A percentile compares a stretch with the other conserved stretches of the same genome.
Conservation (phyloP, 2,329 filamentous ascomycete species). For the Nigrospora oryzae region DNA sequence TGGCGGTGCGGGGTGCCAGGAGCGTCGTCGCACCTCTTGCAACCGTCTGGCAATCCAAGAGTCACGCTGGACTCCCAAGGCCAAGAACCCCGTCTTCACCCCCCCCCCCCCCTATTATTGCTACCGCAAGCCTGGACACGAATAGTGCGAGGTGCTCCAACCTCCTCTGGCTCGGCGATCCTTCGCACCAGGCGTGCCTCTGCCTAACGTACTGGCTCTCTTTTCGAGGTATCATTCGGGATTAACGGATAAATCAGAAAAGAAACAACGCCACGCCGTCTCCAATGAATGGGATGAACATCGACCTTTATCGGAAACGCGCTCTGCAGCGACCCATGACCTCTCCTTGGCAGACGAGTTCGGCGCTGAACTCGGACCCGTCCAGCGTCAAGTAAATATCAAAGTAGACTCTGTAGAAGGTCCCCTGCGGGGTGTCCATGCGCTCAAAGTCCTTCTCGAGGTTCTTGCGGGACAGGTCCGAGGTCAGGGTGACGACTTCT, state of each 20-base stretch:
- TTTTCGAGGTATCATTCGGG: slow-evolving; percentile 8
- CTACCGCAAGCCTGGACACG: no score
- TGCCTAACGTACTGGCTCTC: neutral
- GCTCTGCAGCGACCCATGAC: slow-evolving; percentile 97
- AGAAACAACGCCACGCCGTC: neutral
- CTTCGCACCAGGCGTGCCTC: neutral
- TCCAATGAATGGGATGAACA: neutral
- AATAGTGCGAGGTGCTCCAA: neutral
- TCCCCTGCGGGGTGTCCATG: slow-evolving; percentile 97
- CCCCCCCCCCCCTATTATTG: no score
- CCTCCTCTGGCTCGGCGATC: neutral
- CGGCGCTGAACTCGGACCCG: slow-evolving; percentile 94
- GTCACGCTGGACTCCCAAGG: no score
- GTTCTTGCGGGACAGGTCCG: slow-evolving; percentile 94
- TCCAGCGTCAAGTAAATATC: slow-evolving; percentile 88
- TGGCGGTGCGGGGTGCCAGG: no score
- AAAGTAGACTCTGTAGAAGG: slow-evolving; percentile 80
- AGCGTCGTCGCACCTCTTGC: no score
- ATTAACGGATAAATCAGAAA: slow-evolving; percentile 2
- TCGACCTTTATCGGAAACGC: slow-evolving; percentile 57
- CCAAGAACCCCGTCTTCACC: no score
- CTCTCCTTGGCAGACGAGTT: slow-evolving; percentile 97
- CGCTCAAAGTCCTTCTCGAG: slow-evolving; percentile 98
- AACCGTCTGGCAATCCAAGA: no score
- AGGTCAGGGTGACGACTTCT: slow-evolving; percentile 95